phyloP scores from a whole-genome alignment of 2,329 filamentous ascomycete genomes.

The Colletotrichum salicis region DNA sequence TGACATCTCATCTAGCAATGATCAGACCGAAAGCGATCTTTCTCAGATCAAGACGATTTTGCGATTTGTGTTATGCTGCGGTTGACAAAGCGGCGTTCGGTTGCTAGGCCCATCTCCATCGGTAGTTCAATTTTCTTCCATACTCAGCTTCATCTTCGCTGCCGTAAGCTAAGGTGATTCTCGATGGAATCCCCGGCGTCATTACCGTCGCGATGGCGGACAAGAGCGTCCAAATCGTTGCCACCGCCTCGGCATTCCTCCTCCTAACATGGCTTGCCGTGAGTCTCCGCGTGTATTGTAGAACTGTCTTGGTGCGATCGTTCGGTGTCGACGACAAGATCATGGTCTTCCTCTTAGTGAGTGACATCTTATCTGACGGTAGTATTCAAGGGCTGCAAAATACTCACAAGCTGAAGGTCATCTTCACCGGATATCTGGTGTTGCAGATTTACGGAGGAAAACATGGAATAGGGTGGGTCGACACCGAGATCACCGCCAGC shows the following conservation, averaged over 20 bases:
- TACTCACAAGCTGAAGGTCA: background rate
- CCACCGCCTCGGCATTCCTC: conserved; percentile 44
- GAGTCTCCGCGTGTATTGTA: conserved; percentile 45
- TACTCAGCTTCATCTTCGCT: background rate
- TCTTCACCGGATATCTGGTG: background rate
- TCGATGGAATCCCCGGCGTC: background rate
- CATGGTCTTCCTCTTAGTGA: conserved; percentile 44
- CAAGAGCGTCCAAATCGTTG: conserved; percentile 40
- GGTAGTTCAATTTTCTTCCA: background rate
- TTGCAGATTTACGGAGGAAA: background rate
- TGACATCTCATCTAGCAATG: background rate
- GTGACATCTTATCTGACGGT: background rate
- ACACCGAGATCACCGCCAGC: background rate
- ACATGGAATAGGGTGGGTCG: background rate
- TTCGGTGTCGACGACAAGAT: conserved; percentile 47
- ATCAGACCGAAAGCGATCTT: background rate
- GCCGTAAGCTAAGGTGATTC: background rate
- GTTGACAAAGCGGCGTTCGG: background rate
- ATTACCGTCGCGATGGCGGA: conserved; percentile 20
- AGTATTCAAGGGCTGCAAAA: background rate
- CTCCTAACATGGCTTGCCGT: conserved; percentile 46
- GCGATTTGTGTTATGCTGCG: background rate
- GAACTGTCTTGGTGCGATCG: conserved; percentile 44
- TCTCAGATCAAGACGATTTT: background rate
- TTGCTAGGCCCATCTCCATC: background rate